Evolutionary conservation across 345 rosid species (phyloP).

Genomic region (Passiflora organensis): DNA sequence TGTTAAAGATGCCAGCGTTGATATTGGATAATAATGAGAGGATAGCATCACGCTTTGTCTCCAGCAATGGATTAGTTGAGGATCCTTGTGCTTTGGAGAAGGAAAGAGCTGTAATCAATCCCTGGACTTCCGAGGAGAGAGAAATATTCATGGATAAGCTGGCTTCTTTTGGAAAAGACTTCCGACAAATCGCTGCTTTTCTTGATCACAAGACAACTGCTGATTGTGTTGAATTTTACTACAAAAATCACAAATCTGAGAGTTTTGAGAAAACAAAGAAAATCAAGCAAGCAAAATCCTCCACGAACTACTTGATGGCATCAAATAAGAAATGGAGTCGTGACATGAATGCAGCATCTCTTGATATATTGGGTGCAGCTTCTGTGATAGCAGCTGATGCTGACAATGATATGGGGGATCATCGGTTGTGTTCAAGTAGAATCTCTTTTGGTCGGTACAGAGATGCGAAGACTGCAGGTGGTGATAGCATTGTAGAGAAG

Average conservation of each 20-base stretch:
- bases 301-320: slow-evolving; percentile 54
- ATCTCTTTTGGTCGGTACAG: slow-evolving; percentile 35
- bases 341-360: slow-evolving; percentile 63
- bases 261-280: slow-evolving; percentile 77
- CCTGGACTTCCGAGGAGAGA: slow-evolving; percentile 78
- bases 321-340: slow-evolving; percentile 67
- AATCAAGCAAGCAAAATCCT: slow-evolving; percentile 56
- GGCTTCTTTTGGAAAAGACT: slow-evolving; percentile 73
- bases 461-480: slow-evolving; percentile 40
- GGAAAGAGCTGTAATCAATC: slow-evolving; percentile 81
- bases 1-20: slow-evolving; percentile 78
- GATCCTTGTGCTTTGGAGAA: slow-evolving; percentile 87
- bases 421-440: slow-evolving; percentile 36
- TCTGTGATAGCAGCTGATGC: slow-evolving; percentile 71
- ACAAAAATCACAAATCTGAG: slow-evolving; percentile 96
- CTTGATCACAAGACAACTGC: slow-evolving; percentile 90
- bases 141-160: slow-evolving; percentile 73
- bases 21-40: slow-evolving; percentile 79
- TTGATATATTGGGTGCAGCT: slow-evolving; percentile 70
- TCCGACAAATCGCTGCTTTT: slow-evolving; percentile 73
- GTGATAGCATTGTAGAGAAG: slow-evolving; percentile 43
- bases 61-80: slow-evolving; percentile 77
- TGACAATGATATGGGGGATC: slow-evolving; percentile 35
- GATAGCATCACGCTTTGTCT: slow-evolving; percentile 53
- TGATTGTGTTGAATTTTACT: slow-evolving; percentile 92